Percentiles rank a stretch among this genome's conserved stretches.
phyloP scores from a whole-genome alignment of 371 early-diverging fungal genomes.

The Mucor racemosus region DNA sequence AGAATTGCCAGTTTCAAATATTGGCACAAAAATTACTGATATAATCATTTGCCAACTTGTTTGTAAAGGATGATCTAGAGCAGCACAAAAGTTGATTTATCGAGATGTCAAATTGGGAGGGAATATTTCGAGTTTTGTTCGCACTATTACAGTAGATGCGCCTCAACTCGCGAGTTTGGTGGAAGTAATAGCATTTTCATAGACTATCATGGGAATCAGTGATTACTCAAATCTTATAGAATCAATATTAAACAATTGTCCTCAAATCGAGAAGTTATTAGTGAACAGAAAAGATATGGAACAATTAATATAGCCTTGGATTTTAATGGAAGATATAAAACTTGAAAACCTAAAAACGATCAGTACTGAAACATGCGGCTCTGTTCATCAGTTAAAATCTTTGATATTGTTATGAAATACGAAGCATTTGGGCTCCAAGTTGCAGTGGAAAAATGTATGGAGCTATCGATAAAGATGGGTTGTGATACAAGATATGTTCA shows the following conservation, averaged over 20 bases:
- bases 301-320: not conserved
- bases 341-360: not conserved
- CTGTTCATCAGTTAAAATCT: not conserved
- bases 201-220: not conserved
- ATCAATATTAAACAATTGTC: not conserved
- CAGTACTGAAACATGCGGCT: not conserved
- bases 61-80: too few relatives aligned
- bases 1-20: too few relatives aligned
- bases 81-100: too few relatives aligned
- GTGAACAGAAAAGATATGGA: not conserved
- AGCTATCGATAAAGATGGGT: not conserved
- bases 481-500: too few relatives aligned
- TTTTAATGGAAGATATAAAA: not conserved
- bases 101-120: too few relatives aligned
- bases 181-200: not conserved
- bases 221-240: not conserved
- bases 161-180: not conserved
- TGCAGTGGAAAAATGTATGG: not conserved
- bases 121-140: too few relatives aligned
- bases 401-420: not conserved
- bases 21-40: too few relatives aligned
- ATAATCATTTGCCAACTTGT: too few relatives aligned
- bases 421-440: not conserved
- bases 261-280: not conserved
- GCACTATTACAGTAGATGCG: too few relatives aligned